Evolutionary conservation across 495 filamentous ascomycete species (phyloP).

Genomic region (Entonaema liquescens): DNA sequence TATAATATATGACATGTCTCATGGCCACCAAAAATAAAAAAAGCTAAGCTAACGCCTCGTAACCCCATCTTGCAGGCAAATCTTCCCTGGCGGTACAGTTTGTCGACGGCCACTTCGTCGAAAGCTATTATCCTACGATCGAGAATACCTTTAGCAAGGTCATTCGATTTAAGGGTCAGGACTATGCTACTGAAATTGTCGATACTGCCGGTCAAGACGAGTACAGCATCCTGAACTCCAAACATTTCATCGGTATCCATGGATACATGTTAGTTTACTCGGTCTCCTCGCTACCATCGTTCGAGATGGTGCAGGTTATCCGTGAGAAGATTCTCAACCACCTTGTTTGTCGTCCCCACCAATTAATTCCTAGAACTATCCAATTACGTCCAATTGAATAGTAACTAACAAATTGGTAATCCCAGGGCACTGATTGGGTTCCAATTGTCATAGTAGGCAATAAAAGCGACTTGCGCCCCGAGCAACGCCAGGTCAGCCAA

Average conservation of each 20-base stretch:
- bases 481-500: conserved; percentile 88
- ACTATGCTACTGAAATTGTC: conserved; percentile 96
- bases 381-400: conserved; percentile 13
- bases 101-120: conserved; percentile 97
- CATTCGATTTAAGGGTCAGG: conserved; percentile 90
- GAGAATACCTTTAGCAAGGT: conserved; percentile 98
- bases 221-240: conserved; percentile 96
- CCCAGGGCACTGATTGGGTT: conserved; percentile 87
- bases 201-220: conserved; percentile 99
- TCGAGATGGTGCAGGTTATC: conserved; percentile 95
- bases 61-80: conserved; percentile 71
- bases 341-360: conserved; percentile 66
- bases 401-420: conserved; percentile 6
- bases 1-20: conserved; percentile 17
- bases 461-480: conserved; percentile 91
- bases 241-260: conserved; percentile 99
- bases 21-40: not conserved
- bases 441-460: conserved; percentile 96
- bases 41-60: conserved; percentile 23
- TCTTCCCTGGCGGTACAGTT: conserved; percentile 97
- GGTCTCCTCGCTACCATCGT: conserved; percentile 89
- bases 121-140: conserved; percentile 98
- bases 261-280: conserved; percentile 99
- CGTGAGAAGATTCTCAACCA: conserved; percentile 98
- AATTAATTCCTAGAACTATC: conserved; percentile 8